A percentile compares a stretch with the other conserved stretches of the same genome.
phyloP scores from a whole-genome alignment of 805 yeast genomes.

The Maudiozyma pseudohumilis region DNA sequence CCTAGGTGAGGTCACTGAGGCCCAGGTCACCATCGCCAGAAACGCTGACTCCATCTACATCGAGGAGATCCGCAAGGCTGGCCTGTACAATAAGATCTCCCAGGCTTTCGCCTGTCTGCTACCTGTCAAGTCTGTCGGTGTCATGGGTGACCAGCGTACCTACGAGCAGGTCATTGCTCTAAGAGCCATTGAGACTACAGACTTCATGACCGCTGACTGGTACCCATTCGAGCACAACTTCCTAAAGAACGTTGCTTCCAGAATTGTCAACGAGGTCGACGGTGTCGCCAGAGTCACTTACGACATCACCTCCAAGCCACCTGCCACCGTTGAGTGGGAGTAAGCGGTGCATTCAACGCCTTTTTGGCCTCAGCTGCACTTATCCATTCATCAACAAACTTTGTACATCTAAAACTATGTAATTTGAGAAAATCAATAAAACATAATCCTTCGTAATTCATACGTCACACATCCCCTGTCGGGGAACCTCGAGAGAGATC shows the following conservation, averaged over 20 bases:
- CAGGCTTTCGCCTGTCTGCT: conserved; percentile 96
- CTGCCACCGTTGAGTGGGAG: conserved; percentile 99
- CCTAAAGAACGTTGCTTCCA: conserved; percentile 84
- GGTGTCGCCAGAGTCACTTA: conserved; percentile 99
- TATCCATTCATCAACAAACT: too few species aligned
- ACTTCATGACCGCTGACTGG: conserved; percentile 99
- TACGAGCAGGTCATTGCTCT: conserved; percentile 98
- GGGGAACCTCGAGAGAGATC: too few species aligned
- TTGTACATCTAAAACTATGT: too few species aligned
- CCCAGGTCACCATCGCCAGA: conserved; percentile 92
- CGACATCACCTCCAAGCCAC: conserved; percentile 98
- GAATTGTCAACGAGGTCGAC: conserved; percentile 96
- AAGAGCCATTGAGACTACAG: conserved; percentile 95
- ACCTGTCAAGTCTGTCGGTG: conserved; percentile 98
- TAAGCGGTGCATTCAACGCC: too few species aligned
- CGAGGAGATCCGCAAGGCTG: conserved; percentile 89
- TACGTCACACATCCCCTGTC: too few species aligned
- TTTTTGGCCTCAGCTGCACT: too few species aligned
- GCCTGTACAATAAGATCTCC: conserved; percentile 83
- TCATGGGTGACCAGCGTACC: conserved; percentile 98
- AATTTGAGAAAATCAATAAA: too few species aligned
- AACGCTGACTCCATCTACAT: conserved; percentile 94
- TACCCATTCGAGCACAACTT: conserved; percentile 83
- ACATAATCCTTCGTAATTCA: too few species aligned
- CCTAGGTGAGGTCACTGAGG: conserved; percentile 89